Evolutionary conservation across 2,329 filamentous ascomycete genomes (phyloP), one percentile per base, ranked within the genome.

Genomic region (Fusarium anthophilum): DNA sequence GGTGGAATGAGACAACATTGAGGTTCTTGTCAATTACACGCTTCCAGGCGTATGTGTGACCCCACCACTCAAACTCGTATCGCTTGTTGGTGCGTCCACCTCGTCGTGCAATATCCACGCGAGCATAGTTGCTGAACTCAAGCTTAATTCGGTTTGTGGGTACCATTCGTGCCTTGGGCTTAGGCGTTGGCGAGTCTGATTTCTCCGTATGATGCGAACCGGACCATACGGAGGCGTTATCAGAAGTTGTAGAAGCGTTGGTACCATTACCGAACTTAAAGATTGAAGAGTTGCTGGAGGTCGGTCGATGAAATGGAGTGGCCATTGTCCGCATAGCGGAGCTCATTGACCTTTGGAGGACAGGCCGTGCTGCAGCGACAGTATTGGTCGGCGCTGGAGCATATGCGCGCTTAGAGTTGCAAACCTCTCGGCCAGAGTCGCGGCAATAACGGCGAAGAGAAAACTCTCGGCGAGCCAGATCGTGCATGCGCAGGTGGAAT

Each of bases 51-150:
- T 98, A 98, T 62, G 87, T 88, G 76, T 92, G 89, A 32, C 94
- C 94, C 96, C 96, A 98, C 87, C 97, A 98, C 80, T 96, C 93
- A 78, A 97, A 98, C 63, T 95, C 93, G 81, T 98, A 98, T 70
- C 91, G 89, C 83, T 95, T 96, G 72, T 87, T 87, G 43, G 87
- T 85, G 74, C 90, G 91, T 60, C 87, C 87, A 50, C 87, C 86
- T 75, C 90, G 91, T 57, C 94, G 90, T 75, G 89, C 91, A 57
- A 99, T 85, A 74, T 98, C 93, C 45, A 98, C 91, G 77, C 96
- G 94, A 5, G 96, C 96, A 81, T 99, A 99, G 84, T 98, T 99
- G 75, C 94, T 97, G 81, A 98, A 99, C 81, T 98, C 96, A 39
- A 99, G 89, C 83, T 95, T 94, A 81, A 96, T 93, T 41, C 89